Base-by-base conservation (phyloP, 768 basidiomycete species). In the Piloderma croceum region DNA sequence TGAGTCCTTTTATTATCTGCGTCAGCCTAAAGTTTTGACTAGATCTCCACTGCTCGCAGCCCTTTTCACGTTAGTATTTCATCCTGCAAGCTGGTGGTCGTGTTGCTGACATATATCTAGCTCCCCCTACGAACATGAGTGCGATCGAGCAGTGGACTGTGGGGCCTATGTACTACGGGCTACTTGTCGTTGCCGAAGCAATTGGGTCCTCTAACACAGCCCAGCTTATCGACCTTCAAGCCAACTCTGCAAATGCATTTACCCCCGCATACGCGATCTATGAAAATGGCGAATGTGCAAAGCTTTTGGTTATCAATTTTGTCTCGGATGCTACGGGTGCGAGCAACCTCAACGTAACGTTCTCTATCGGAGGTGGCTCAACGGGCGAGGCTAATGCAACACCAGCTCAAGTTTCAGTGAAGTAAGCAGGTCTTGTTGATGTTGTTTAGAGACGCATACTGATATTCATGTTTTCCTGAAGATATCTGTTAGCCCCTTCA, bases 261-360 rank as follows among this genome's bases (percentile, higher is more conserved):
- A 83, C 81, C 5, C 82, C 86, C 43, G 68, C 73, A 6, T 83
- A 88, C 54, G 83, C 74, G 5, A 74, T 90, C 39, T 90, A 89
- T 54, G 84, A 90, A 56, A 71, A 81, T 20, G 25, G 62, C 18
- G 31, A 57, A 58, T 64, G 71, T 7, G 50, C 61, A 7, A 58
- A 68, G 36, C 49, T 74, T 4, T 69, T 63, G 9, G 50, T 74
- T 18, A 61, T 78, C 65, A 79, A 79, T 59, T 77, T 61, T 44
- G 56, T 73, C 20, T 54, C 57, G 21, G 73, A 76, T 46, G 31
- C 57, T 0, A 60, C 56, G 5, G 72, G 73, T 22, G 67, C 66
- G 0, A 76, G 67, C 49, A 67, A 74, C 35, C 74, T 76, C 44
- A 72, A 66, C 2, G 71, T 71, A 9, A 69, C 63, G 6, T 63